Evolutionary conservation across 306 rosid species (phyloP), one percentile per base, ranked within the genome.

Genomic region (Trichosanthes truncata): DNA sequence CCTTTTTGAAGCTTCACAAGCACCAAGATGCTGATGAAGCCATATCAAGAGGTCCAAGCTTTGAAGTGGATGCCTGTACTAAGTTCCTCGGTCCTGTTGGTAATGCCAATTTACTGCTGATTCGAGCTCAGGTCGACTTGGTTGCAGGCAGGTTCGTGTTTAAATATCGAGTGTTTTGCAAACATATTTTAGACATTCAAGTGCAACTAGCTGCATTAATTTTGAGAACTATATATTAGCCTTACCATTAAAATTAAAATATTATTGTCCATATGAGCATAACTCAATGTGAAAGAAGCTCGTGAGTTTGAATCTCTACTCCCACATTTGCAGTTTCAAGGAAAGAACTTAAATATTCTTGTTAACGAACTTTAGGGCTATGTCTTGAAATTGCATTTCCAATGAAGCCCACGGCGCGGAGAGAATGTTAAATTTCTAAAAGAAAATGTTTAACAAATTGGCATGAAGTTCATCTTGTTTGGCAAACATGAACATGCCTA

Each of bases 21-120:
- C 91, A 88, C 81, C 89, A 94, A 80, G 97, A 94, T 26, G 97
- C 97, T 9, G 95, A 87, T 25, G 89, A 86, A 38, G 84, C 91
- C 74, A 82, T 92, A 74, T 84, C 88, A 46, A 90, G 84, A 71
- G 86, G 94, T 53, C 94, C 94, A 36, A 84, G 82, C 23, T 88
- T 94, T 65, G 90, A 84, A 40, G 89, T 85, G 23, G 97, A 92
- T 38, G 86, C 84, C 48, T 89, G 92, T 77, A 87, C 87, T 10
- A 90, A 81, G 84, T 92, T 90, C 85, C 88, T 92, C 36, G 98
- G 98, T 60, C 93, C 97, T 29, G 81, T 90, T 83, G 80, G 89
- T 61, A 89, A 85, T 15, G 90, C 97, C 23, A 88, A 83, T 81
- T 80, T 92, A 84, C 77, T 94, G 77, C 88, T 79, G 5, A 87